Percentiles rank a stretch among this genome's conserved stretches.
phyloP scores from a whole-genome alignment of 306 rosid genomes.

The Coriaria nepalensis region DNA sequence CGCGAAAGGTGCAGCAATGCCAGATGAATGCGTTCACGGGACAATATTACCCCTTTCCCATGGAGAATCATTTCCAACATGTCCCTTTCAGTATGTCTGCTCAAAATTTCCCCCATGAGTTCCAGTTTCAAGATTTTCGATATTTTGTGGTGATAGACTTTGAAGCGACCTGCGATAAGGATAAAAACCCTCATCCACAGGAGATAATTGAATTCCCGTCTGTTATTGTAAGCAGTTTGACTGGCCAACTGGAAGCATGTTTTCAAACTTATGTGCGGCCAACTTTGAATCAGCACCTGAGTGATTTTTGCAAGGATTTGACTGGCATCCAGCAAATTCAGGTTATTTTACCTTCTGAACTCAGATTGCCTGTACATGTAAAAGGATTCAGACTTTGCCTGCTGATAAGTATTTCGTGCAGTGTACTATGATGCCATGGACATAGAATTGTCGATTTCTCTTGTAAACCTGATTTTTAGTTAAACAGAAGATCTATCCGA shows the following conservation, averaged over 20 bases:
- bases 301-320: slow-evolving; percentile 84
- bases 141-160: slow-evolving; percentile 94
- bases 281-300: slow-evolving; percentile 66
- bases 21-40: slow-evolving; percentile 58
- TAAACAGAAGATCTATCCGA: not conserved
- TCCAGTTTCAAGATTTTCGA: slow-evolving; percentile 74
- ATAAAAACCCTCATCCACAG: slow-evolving; percentile 75
- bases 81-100: slow-evolving; percentile 50
- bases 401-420: too few relatives aligned
- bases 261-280: slow-evolving; percentile 93
- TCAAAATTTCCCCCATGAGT: slow-evolving; percentile 49
- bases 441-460: too few relatives aligned
- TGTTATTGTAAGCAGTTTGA: slow-evolving; percentile 75
- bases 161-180: slow-evolving; percentile 93
- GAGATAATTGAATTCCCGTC: slow-evolving; percentile 97
- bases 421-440: not conserved
- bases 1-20: slow-evolving; percentile 66
- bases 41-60: slow-evolving; percentile 49
- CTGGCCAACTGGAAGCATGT: slow-evolving; percentile 88
- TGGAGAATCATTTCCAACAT: slow-evolving; percentile 46
- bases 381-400: slow-evolving; percentile 1
- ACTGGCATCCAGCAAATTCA: slow-evolving; percentile 94
- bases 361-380: slow-evolving; percentile 12
- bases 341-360: slow-evolving; percentile 35
- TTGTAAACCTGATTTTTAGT: too few relatives aligned